A percentile compares a stretch with the other conserved stretches of the same genome.
Evolutionary conservation across 208 protist species (phyloP).

Genomic region (Leishmania mexicana): DNA sequence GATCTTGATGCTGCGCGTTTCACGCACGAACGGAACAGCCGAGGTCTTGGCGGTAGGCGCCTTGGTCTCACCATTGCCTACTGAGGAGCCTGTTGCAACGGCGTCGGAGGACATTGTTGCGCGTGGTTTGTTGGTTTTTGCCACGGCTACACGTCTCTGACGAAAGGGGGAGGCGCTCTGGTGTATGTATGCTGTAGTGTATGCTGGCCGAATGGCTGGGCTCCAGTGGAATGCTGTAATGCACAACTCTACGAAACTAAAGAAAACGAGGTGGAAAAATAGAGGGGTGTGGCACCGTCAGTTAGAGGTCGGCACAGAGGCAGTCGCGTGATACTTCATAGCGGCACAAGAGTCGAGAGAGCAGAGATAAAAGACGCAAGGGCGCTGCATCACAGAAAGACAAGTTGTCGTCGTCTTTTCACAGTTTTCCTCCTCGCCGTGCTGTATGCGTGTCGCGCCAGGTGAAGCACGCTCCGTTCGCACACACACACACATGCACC

Average conservation of each 20-base stretch:
- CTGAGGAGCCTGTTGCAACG: constrained; percentile 3
- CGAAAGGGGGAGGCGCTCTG: not conserved
- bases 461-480: not conserved
- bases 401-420: not conserved
- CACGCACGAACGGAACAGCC: constrained; percentile 46
- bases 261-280: not conserved
- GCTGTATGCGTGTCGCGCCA: not conserved
- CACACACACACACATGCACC: not conserved
- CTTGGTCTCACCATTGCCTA: constrained; percentile 9
- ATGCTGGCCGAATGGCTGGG: not conserved
- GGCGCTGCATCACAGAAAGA: not conserved
- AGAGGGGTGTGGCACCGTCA: not conserved
- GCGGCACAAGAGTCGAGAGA: not conserved
- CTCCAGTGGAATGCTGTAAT: not conserved
- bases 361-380: not conserved
- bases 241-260: not conserved
- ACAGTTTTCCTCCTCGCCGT: not conserved
- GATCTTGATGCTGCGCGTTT: constrained; percentile 90
- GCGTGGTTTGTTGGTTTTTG: not conserved
- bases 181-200: not conserved
- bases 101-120: not conserved
- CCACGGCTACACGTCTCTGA: not conserved
- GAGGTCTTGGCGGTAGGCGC: constrained; percentile 14
- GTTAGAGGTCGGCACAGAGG: not conserved
- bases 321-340: not conserved